Percentiles rank a stretch among this genome's conserved stretches.
phyloP scores from a whole-genome alignment of 805 yeast genomes.

The Ogataea chonburiensis region DNA sequence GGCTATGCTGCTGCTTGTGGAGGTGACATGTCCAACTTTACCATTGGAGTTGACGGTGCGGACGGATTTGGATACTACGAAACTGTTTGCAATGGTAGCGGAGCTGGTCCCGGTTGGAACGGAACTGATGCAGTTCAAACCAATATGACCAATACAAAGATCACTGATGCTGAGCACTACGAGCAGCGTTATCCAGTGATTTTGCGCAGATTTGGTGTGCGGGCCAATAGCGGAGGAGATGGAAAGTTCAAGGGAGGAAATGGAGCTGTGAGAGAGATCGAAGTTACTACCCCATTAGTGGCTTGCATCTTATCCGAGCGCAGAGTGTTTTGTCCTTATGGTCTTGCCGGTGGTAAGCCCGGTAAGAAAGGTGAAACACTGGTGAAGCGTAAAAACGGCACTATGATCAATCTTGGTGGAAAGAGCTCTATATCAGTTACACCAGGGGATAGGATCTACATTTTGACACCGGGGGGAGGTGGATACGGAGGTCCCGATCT shows the following conservation, averaged over 20 bases:
- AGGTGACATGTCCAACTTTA: constrained; percentile 54
- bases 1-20: constrained; percentile 55
- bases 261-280: constrained; percentile 37
- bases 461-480: constrained; percentile 35
- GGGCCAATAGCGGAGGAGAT: constrained; percentile 45
- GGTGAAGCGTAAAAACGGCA: constrained; percentile 18
- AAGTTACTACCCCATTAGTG: constrained; percentile 12
- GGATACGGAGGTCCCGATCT: constrained; percentile 31
- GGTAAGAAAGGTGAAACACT: constrained; percentile 39
- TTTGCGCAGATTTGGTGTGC: constrained; percentile 41
- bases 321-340: constrained; percentile 45
- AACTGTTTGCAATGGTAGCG: constrained; percentile 52
- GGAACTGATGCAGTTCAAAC: constrained; percentile 50
- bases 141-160: constrained; percentile 54
- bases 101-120: constrained; percentile 48
- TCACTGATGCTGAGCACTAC: constrained; percentile 52
- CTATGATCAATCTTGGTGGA: constrained; percentile 29
- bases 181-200: constrained; percentile 52
- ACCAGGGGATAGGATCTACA: constrained; percentile 29
- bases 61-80: constrained; percentile 51
- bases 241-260: constrained; percentile 48
- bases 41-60: constrained; percentile 47
- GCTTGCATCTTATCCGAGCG: constrained; percentile 40
- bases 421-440: constrained; percentile 25
- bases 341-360: constrained; percentile 44